Conservation (phyloP, 768 basidiomycete species). For the Russula compacta region DNA sequence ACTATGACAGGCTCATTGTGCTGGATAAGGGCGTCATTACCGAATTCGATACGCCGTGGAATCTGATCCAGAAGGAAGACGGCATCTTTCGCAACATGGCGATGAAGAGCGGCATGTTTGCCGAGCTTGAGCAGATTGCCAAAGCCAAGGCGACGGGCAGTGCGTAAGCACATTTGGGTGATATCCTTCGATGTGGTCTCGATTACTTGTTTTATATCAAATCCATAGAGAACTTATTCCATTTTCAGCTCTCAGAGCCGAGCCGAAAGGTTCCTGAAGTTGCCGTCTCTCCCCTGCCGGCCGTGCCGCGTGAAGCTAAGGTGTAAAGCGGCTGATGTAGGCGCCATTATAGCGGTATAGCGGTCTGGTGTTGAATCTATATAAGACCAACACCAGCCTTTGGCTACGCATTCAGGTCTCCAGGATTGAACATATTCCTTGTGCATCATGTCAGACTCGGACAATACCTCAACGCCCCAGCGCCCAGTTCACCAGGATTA, state of each 20-base stretch:
- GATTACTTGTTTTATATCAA: not conserved
- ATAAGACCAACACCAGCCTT: not conserved
- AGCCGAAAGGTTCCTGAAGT: not conserved
- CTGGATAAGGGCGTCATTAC: conserved; percentile 55
- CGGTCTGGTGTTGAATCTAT: too few species aligned
- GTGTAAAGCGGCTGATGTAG: not conserved
- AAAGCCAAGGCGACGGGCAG: conserved; percentile 30
- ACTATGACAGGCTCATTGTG: conserved; percentile 72
- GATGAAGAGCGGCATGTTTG: conserved; percentile 52
- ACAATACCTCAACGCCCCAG: not conserved
- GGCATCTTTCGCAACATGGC: conserved; percentile 48
- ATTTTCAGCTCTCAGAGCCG: not conserved
- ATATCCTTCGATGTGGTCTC: too few species aligned
- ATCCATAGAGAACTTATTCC: not conserved
- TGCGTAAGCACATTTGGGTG: not conserved
- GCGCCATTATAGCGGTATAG: not conserved
- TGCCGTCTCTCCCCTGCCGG: not conserved
- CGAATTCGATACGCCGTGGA: conserved; percentile 45
- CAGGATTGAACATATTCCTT: too few species aligned
- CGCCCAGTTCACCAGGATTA: not conserved
- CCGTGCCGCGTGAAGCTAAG: not conserved
- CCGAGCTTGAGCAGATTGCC: conserved; percentile 51
- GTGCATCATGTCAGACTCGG: not conserved
- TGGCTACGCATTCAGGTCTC: not conserved
- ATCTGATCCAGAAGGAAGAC: conserved; percentile 37